Conservation (phyloP, 352 stramenopile genomes). For the Phytopythium mirpurense region DNA sequence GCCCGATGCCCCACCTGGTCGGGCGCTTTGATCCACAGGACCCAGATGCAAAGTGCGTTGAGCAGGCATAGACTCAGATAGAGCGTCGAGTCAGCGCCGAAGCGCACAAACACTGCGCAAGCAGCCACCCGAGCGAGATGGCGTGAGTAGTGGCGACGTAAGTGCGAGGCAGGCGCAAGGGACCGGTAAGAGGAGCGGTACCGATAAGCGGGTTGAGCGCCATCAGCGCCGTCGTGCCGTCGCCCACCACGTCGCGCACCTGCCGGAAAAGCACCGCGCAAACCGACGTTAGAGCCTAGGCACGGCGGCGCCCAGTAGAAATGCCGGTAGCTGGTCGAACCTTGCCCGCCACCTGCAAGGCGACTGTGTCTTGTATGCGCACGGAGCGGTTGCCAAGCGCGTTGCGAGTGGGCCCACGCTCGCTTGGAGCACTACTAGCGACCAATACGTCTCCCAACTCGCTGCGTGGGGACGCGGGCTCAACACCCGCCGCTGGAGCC, state of each 20-base stretch:
- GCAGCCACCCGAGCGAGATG: too few relatives aligned
- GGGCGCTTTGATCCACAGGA: slow-evolving; percentile 30
- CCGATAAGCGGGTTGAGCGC: slow-evolving; percentile 37
- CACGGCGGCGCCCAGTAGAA: too few relatives aligned
- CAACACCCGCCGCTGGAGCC: background rate
- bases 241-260: slow-evolving; percentile 12
- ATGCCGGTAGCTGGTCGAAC: too few relatives aligned
- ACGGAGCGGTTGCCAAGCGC: background rate
- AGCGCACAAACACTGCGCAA: slow-evolving; percentile 35
- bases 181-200: slow-evolving; percentile 3
- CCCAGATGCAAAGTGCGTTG: slow-evolving; percentile 36
- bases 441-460: background rate
- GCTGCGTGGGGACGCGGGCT: background rate
- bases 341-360: background rate
- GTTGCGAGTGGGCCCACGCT: background rate
- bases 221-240: slow-evolving; percentile 28
- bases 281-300: too few relatives aligned
- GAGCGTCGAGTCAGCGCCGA: slow-evolving; percentile 23
- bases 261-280: background rate
- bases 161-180: background rate
- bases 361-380: slow-evolving; percentile 10
- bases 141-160: too few relatives aligned
- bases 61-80: slow-evolving; percentile 23
- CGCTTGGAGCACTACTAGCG: background rate
- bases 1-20: background rate